Percentiles rank a stretch among this genome's conserved stretches.
phyloP scores from a whole-genome alignment of 2,329 filamentous ascomycete species.

The Xylaria sp. region DNA sequence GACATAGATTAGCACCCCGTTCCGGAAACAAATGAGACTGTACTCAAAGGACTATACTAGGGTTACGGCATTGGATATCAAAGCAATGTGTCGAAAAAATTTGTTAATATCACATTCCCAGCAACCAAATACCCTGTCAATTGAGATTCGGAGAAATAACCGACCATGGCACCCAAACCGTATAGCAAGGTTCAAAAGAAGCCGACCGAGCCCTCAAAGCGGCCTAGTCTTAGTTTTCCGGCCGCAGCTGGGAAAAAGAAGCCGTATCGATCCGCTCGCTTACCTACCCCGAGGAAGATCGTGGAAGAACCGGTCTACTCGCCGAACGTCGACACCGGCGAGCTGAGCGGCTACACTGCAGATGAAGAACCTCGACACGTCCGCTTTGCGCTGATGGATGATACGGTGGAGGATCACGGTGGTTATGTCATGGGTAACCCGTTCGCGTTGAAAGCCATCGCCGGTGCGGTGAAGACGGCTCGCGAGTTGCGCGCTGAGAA shows the following conservation, averaged over 20 bases:
- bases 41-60: conserved; percentile 29
- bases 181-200: neutral
- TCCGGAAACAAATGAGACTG: conserved; percentile 22
- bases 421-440: neutral
- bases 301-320: conserved; percentile 10
- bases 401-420: neutral
- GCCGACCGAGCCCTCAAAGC: conserved; percentile 7
- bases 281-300: neutral
- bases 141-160: neutral
- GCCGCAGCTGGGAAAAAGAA: neutral
- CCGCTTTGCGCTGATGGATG: neutral
- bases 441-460: neutral
- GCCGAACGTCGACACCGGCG: conserved; percentile 23
- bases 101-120: neutral
- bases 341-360: conserved; percentile 18
- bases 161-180: conserved; percentile 28
- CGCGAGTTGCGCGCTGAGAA: conserved; percentile 18
- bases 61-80: neutral
- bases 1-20: neutral
- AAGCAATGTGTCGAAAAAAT: neutral
- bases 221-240: neutral
- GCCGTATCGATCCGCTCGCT: neutral
- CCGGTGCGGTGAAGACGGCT: neutral
- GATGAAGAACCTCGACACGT: neutral
- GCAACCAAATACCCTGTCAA: neutral